Evolutionary conservation across 495 filamentous ascomycete genomes (phyloP).

Genomic region (Zalerion maritima): DNA sequence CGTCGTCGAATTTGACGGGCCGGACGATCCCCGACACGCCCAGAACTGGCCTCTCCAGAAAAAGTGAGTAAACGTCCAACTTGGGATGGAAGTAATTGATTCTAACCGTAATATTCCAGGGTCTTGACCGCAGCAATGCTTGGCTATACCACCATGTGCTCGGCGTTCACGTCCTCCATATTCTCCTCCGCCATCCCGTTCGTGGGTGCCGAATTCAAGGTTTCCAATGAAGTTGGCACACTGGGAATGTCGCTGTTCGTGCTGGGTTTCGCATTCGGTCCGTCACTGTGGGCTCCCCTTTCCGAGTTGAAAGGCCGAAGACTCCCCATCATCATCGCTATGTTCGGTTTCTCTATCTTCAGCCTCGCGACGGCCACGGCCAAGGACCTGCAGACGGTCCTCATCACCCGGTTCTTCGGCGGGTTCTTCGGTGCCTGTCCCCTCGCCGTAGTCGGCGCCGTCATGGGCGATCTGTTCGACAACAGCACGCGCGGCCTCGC

Average conservation of each 20-base stretch:
- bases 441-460: constrained; percentile 67
- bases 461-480: constrained; percentile 81
- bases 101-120: constrained; percentile 21
- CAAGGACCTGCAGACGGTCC: constrained; percentile 70
- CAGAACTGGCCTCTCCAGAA: constrained; percentile 69
- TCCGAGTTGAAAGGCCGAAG: constrained; percentile 69
- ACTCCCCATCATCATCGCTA: constrained; percentile 52
- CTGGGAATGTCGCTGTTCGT: constrained; percentile 59
- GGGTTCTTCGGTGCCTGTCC: constrained; percentile 67
- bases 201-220: constrained; percentile 37
- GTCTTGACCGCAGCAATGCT: constrained; percentile 55
- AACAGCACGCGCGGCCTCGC: constrained; percentile 66
- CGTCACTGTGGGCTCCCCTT: constrained; percentile 51
- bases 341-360: constrained; percentile 73
- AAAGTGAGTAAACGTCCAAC: constrained; percentile 39
- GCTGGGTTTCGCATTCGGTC: constrained; percentile 55
- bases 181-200: constrained; percentile 47
- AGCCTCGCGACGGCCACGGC: constrained; percentile 52
- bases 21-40: constrained; percentile 64
- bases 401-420: constrained; percentile 73
- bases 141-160: constrained; percentile 60
- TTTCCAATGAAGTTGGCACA: constrained; percentile 43
- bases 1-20: constrained; percentile 75
- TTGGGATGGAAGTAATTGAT: constrained; percentile 1
- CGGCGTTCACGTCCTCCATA: constrained; percentile 58